Percentiles rank a stretch among this genome's conserved stretches.
These are phyloP conservation scores for Aspergillus neotritici DNA, from an alignment of 2,329 filamentous ascomycete genomes.

Conservation along the genomic window DNA sequence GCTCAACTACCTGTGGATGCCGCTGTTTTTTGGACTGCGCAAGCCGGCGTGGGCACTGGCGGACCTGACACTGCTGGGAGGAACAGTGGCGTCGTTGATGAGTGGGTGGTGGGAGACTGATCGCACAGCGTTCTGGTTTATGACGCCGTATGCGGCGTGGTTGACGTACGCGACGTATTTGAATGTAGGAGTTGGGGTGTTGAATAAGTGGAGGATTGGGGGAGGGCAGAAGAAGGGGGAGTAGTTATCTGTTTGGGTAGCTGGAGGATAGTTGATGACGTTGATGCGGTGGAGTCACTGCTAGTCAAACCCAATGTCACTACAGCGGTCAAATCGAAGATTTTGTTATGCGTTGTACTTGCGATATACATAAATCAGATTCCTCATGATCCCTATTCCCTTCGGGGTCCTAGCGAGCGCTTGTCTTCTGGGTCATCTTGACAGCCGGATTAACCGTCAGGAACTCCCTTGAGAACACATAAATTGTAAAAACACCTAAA, in stretches of 20 bases:
- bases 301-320: no score
- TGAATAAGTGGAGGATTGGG: constrained; percentile 58
- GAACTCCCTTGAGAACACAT: no score
- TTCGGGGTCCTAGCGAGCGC: no score
- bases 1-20: constrained; percentile 85
- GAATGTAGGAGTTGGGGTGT: constrained; percentile 60
- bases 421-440: no score
- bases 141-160: constrained; percentile 82
- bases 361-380: no score
- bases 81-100: constrained; percentile 66
- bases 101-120: constrained; percentile 74
- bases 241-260: not conserved
- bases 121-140: constrained; percentile 62
- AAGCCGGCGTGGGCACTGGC: constrained; percentile 67
- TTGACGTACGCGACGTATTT: constrained; percentile 83
- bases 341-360: no score
- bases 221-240: constrained; percentile 7
- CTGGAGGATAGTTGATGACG: no score
- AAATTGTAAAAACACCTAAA: no score
- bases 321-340: no score
- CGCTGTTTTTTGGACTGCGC: constrained; percentile 78
- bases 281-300: no score
- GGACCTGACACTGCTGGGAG: constrained; percentile 68
- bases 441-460: no score
- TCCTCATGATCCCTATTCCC: no score